Base-by-base conservation (phyloP, 2,329 filamentous ascomycete species). In the Pseudogymnoascus sp. region DNA sequence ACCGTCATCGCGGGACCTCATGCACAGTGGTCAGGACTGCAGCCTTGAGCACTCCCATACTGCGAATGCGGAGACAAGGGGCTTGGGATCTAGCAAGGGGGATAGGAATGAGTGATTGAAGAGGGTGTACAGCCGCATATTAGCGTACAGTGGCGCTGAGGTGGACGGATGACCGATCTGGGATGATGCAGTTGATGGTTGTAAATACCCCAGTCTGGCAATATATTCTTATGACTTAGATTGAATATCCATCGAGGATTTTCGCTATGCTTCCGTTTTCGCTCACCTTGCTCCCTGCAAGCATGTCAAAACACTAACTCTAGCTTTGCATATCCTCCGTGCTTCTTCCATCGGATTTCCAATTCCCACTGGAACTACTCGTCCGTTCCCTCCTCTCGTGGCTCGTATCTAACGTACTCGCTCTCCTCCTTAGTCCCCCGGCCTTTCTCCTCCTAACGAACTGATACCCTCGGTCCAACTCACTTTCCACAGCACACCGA, bases 381-480 rank as follows among this genome's bases (percentile, higher is more conserved):
- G 71, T 71, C 63, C 70, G 68, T 46, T 69, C 68, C 40, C 70
- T 68, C 62, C 63, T 69, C 12, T 67, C 66, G 61, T 70, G 68
- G 10, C 65, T 64, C 43, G 66, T 70, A 56, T 72, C 71, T 6
- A 72, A 67, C 11, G 68, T 69, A 65, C 71, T 73, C 6, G 71
- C 72, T 59, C 70, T 67, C 64, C 72, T 67, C 40, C 72, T 67
- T 38, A 73, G 46, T 8, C 71, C 72, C n/a, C 70, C 70, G 4
- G 72, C 71, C 61, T 75, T 74, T 38, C 70, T 74, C 66, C 88
- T 83, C 65, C 91, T 80, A 0, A 93, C 89, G 63, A 89, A 79
- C 74, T 96, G 90, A 74, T 96, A 97, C 0, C 90, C 89, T 56
- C 87, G 80, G 73, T 97, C 93, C 10, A 98, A 79, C 72, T 96